Percentiles rank a stretch among this genome's conserved stretches.
Evolutionary conservation across 441 rosid species (phyloP).

Genomic region (Jatropha podagrica): DNA sequence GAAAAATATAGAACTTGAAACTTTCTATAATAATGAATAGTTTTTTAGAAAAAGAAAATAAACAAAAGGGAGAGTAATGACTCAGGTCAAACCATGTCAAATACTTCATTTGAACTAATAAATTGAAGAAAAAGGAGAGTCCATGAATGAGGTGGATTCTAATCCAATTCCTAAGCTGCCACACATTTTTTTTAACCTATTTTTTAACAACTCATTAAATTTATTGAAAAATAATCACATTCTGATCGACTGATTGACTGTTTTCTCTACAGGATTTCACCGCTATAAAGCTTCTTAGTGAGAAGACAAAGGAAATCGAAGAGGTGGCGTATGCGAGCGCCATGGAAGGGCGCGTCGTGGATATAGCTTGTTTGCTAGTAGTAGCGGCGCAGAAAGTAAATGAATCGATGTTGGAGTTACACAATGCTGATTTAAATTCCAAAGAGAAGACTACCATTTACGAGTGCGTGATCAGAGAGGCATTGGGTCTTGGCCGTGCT

Average conservation of each 20-base stretch:
- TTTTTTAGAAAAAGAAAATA: neutral
- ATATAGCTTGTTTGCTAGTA: conserved; percentile 52
- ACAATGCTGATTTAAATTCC: conserved; percentile 35
- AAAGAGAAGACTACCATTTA: conserved; percentile 55
- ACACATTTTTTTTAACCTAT: neutral
- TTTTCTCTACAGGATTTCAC: conserved; percentile 51
- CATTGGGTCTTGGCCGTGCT: conserved; percentile 35
- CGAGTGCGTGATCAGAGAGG: conserved; percentile 60
- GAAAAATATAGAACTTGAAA: neutral
- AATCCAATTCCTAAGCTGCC: no score
- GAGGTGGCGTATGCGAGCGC: conserved; percentile 60
- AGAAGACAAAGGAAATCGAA: conserved; percentile 54
- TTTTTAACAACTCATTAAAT: no score
- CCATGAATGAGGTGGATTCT: neutral
- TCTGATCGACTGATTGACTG: neutral
- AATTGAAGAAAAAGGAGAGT: neutral
- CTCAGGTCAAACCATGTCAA: conserved; percentile 10
- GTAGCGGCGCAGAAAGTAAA: conserved; percentile 60
- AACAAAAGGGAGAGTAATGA: neutral
- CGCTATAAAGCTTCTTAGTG: conserved; percentile 50
- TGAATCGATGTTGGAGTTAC: conserved; percentile 36
- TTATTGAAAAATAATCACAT: neutral
- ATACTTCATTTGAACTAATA: neutral
- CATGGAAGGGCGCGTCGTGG: conserved; percentile 48
- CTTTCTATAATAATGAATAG: neutral